These are phyloP conservation scores for Gautieria morchelliformis DNA, from an alignment of 768 basidiomycete species.

Conservation along the genomic window DNA sequence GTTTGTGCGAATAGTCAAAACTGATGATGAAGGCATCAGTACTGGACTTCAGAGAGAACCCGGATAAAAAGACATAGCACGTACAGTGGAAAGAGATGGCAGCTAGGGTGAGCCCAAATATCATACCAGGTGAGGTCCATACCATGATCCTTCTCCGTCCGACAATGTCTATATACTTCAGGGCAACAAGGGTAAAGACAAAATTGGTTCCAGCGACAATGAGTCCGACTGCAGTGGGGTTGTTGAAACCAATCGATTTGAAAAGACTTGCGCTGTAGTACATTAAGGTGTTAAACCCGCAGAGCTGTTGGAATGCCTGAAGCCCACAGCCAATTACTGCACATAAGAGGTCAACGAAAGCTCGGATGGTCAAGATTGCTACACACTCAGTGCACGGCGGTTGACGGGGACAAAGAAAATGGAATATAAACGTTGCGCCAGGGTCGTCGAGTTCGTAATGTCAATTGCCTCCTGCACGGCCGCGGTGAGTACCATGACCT, in stretches of 20 bases:
- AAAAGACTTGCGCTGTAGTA: constrained; percentile 72
- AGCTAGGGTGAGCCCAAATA: constrained; percentile 52
- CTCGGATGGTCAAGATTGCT: not conserved
- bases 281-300: constrained; percentile 77
- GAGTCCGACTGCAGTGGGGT: constrained; percentile 73
- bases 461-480: constrained; percentile 54
- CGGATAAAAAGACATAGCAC: constrained; percentile 16
- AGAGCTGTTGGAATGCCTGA: constrained; percentile 78
- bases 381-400: constrained; percentile 57
- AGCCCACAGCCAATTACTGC: constrained; percentile 69
- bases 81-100: constrained; percentile 58
- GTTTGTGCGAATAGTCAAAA: constrained; percentile 51
- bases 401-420: constrained; percentile 50
- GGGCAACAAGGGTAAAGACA: constrained; percentile 64
- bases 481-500: constrained; percentile 51
- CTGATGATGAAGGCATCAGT: constrained; percentile 24
- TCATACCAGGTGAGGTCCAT: constrained; percentile 64
- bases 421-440: constrained; percentile 43
- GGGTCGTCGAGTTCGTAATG: constrained; percentile 52
- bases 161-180: constrained; percentile 64
- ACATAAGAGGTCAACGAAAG: not conserved
- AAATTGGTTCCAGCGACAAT: constrained; percentile 75
- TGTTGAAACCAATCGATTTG: constrained; percentile 70
- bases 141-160: constrained; percentile 66
- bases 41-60: constrained; percentile 16